These are phyloP conservation scores for Ophiocordyceps polyrhachis-furcata DNA, from an alignment of 2,329 filamentous ascomycete species.

Conservation along the genomic window DNA sequence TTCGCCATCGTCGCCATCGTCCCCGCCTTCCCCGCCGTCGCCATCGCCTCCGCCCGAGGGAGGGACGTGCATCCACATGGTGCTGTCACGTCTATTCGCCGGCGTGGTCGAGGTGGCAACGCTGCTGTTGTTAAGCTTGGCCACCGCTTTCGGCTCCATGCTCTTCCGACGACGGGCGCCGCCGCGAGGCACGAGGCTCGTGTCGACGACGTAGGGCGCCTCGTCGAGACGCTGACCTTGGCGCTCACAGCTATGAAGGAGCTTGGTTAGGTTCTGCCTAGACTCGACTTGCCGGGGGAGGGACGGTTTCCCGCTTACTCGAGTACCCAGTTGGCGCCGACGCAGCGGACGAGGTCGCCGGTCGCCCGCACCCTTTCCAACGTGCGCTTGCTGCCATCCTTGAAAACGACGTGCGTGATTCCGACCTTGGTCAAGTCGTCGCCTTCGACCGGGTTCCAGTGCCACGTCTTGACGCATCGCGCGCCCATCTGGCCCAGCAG, in stretches of 20 bases:
- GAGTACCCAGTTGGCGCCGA: constrained; percentile 75
- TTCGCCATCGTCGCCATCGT: constrained; percentile 15
- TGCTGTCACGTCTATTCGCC: constrained; percentile 32
- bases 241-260: constrained; percentile 31
- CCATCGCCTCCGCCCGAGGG: constrained; percentile 22
- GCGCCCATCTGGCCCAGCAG: constrained; percentile 69
- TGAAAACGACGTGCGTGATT: constrained; percentile 80
- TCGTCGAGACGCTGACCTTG: constrained; percentile 65
- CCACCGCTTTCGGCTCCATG: constrained; percentile 57
- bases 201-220: constrained; percentile 48
- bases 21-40: constrained; percentile 14
- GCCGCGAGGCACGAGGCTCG: constrained; percentile 46
- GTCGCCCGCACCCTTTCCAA: constrained; percentile 62
- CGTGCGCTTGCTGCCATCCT: constrained; percentile 66
- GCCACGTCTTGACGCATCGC: constrained; percentile 57
- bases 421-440: constrained; percentile 37
- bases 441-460: constrained; percentile 40
- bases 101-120: constrained; percentile 30
- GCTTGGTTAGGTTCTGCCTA: no score
- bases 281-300: neutral
- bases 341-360: constrained; percentile 60
- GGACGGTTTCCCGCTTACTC: constrained; percentile 38
- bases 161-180: constrained; percentile 57
- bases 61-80: constrained; percentile 35
- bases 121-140: constrained; percentile 49